Percentiles rank a stretch among this genome's conserved stretches.
phyloP scores from a whole-genome alignment of 2,329 filamentous ascomycete genomes.

The Sporothrix pseudoabietina region DNA sequence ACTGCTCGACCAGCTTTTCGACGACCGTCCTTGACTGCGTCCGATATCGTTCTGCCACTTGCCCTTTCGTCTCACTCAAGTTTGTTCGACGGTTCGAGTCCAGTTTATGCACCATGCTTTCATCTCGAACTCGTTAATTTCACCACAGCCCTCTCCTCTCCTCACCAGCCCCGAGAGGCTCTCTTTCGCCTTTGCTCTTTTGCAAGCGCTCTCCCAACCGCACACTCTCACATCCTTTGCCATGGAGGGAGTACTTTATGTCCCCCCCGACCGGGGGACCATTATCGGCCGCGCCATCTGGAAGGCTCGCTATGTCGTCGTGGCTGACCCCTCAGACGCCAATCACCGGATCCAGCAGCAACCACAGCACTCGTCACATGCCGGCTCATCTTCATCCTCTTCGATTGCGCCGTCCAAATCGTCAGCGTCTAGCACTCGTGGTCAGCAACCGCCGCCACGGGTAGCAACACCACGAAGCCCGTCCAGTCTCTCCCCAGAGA shows the following conservation, averaged over 20 bases:
- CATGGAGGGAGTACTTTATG: constrained; percentile 56
- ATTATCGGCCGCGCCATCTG: constrained; percentile 56
- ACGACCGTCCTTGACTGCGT: not conserved
- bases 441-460: constrained; percentile 25
- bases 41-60: not conserved
- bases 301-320: constrained; percentile 63
- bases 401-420: constrained; percentile 39
- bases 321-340: constrained; percentile 50
- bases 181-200: not conserved
- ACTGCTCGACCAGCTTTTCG: too few species aligned
- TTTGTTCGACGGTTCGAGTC: not conserved
- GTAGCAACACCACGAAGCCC: constrained; percentile 42
- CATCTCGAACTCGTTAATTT: constrained; percentile 24
- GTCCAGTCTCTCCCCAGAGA: constrained; percentile 42
- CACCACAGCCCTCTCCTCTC: constrained; percentile 4
- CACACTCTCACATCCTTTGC: not conserved
- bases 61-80: not conserved
- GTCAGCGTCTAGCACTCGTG: constrained; percentile 38
- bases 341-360: constrained; percentile 29
- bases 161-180: constrained; percentile 12
- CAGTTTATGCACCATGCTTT: constrained; percentile 29
- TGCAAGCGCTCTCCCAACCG: not conserved
- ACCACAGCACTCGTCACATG: constrained; percentile 21
- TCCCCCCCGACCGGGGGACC: constrained; percentile 55
- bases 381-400: constrained; percentile 11